These are phyloP conservation scores for Mallotus japonicus DNA, from an alignment of 441 rosid species.

Conservation along the genomic window DNA sequence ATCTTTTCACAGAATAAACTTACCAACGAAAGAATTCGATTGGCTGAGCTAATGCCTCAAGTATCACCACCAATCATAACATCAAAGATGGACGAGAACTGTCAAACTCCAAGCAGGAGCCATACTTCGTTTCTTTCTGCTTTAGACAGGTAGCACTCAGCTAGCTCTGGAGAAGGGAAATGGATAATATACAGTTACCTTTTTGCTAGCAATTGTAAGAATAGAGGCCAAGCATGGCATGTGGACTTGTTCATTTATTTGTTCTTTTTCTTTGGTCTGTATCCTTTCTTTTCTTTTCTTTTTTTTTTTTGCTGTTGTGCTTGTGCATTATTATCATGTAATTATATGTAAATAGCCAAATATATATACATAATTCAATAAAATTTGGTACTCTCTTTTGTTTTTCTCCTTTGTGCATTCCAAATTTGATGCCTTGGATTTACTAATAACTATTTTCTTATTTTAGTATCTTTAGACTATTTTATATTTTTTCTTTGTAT, in stretches of 20 bases:
- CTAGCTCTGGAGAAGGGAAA: neutral
- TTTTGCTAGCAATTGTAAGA: neutral
- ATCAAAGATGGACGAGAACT: slow-evolving; percentile 46
- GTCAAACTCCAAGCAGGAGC: slow-evolving; percentile 56
- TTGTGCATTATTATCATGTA: slow-evolving; percentile 1
- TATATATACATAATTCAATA: neutral
- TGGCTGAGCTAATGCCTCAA: slow-evolving; percentile 54
- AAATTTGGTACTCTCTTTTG: neutral
- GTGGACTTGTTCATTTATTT: neutral
- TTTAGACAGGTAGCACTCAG: slow-evolving; percentile 48
- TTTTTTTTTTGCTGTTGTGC: slow-evolving; percentile 1
- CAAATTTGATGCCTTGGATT: too few species aligned
- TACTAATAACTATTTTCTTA: too few species aligned
- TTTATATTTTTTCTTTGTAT: too few species aligned
- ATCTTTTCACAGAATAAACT: slow-evolving; percentile 47
- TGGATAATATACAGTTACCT: slow-evolving; percentile 9
- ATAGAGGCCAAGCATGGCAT: neutral
- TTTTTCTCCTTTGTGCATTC: too few species aligned
- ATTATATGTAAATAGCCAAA: slow-evolving; percentile 11
- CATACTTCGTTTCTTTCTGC: slow-evolving; percentile 61
- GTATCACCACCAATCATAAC: slow-evolving; percentile 52
- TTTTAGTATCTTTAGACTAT: too few species aligned
- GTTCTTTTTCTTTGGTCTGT: neutral
- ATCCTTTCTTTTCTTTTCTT: slow-evolving; percentile 12
- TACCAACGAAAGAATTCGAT: slow-evolving; percentile 50